phyloP scores from a whole-genome alignment of 2,329 filamentous ascomycete species.

The Microcyclospora tardicrescens region DNA sequence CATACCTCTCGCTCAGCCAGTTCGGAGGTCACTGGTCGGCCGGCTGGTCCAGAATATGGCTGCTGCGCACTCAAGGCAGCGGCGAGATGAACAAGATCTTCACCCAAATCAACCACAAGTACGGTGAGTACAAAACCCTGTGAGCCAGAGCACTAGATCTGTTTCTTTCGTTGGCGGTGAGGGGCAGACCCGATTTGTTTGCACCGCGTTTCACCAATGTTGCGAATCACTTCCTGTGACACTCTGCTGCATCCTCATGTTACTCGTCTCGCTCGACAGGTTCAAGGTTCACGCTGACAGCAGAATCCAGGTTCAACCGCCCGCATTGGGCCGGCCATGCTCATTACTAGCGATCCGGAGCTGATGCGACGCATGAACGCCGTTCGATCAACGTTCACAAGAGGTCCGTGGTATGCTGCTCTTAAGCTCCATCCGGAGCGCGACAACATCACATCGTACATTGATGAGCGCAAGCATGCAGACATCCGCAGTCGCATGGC shows the following conservation, averaged over 20 bases:
- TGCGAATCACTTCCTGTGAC: conserved; percentile 1
- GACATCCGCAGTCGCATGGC: conserved; percentile 26
- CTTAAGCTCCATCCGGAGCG: conserved; percentile 27
- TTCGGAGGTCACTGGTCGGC: conserved; percentile 27
- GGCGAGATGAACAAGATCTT: conserved; percentile 28
- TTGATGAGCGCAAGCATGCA: conserved; percentile 26
- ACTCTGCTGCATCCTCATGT: neutral
- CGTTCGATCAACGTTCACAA: conserved; percentile 24
- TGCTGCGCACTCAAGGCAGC: conserved; percentile 23
- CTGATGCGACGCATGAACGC: conserved; percentile 27
- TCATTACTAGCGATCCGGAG: conserved; percentile 26
- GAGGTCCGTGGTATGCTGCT: conserved; percentile 25
- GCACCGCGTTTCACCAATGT: neutral
- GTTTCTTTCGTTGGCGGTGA: no score
- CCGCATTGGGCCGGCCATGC: conserved; percentile 24
- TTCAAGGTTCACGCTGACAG: conserved; percentile 4
- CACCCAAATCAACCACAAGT: conserved; percentile 23
- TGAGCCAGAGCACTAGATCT: no score
- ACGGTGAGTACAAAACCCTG: conserved; percentile 20
- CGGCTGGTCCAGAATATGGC: conserved; percentile 27
- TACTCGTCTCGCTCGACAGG: neutral
- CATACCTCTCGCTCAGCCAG: conserved; percentile 20
- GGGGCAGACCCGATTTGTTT: no score
- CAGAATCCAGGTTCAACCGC: conserved; percentile 23
- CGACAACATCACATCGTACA: conserved; percentile 28